phyloP scores from a whole-genome alignment of 1,284 basidiomycete genomes.

The Ganoderma lingzhi region DNA sequence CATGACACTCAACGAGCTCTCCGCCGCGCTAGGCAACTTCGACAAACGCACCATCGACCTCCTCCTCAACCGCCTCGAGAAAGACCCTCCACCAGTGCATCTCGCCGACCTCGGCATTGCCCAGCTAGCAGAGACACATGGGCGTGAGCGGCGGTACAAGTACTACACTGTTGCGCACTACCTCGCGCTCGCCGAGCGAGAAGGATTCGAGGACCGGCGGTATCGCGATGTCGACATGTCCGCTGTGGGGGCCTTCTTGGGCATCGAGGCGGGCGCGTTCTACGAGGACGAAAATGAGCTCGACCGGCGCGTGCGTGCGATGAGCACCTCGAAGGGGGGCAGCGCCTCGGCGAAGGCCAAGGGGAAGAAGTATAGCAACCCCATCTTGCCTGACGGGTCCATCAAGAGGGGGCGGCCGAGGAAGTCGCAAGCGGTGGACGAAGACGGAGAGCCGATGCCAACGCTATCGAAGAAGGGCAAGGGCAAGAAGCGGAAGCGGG shows the following conservation, averaged over 20 bases:
- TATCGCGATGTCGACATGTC: conserved; percentile 56
- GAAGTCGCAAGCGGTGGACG: conserved; percentile 26
- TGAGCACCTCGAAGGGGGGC: conserved; percentile 43
- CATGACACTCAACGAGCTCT: conserved; percentile 77
- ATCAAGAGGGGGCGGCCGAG: conserved; percentile 41
- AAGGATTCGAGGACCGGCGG: conserved; percentile 62
- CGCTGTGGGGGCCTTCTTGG: conserved; percentile 61
- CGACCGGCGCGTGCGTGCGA: conserved; percentile 55
- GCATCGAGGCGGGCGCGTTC: conserved; percentile 54
- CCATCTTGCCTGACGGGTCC: conserved; percentile 37
- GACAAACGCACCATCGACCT: conserved; percentile 83
- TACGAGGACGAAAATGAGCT: conserved; percentile 57
- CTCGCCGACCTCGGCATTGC: conserved; percentile 73
- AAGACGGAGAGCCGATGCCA: conserved; percentile 19
- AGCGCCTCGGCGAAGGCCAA: conserved; percentile 23
- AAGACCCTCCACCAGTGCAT: conserved; percentile 68
- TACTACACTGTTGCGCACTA: conserved; percentile 78
- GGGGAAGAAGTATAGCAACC: conserved; percentile 38
- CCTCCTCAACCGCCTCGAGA: conserved; percentile 73
- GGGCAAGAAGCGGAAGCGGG: conserved; percentile 42
- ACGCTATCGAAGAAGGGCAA: conserved; percentile 26
- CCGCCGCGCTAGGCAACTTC: conserved; percentile 67
- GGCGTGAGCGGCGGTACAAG: conserved; percentile 81
- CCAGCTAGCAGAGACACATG: conserved; percentile 76
- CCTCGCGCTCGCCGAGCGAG: conserved; percentile 59